phyloP scores from a whole-genome alignment of 2,329 filamentous ascomycete species.

The Pestalotiopsis sp. region DNA sequence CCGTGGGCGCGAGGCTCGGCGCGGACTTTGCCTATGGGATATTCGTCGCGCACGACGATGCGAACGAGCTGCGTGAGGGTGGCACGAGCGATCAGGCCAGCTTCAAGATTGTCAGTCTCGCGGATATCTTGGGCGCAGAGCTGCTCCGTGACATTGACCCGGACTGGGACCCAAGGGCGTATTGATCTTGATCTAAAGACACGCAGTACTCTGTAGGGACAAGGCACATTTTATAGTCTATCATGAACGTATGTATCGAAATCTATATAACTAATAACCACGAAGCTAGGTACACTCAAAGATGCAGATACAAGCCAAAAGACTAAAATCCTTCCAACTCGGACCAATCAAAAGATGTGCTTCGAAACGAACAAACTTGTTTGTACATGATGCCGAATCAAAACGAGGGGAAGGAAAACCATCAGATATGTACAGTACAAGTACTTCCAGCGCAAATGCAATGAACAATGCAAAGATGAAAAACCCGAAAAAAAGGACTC shows the following conservation, averaged over 20 bases:
- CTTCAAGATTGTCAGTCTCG: conserved; percentile 51
- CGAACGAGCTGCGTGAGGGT: conserved; percentile 50
- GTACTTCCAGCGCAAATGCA: conserved; percentile 6
- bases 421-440: conserved; percentile 3
- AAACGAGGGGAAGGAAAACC: not conserved
- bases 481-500: not conserved
- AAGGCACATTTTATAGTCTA: not conserved
- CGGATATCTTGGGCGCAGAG: conserved; percentile 39
- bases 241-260: not conserved
- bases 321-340: not conserved
- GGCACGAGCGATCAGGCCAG: conserved; percentile 49
- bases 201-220: too few relatives aligned
- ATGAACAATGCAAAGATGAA: not conserved
- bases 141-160: conserved; percentile 38
- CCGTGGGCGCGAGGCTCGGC: conserved; percentile 46
- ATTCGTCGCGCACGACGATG: conserved; percentile 56
- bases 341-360: not conserved
- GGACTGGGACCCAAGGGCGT: conserved; percentile 42
- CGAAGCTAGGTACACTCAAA: not conserved
- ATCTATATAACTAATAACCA: conserved; percentile 7
- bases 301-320: not conserved
- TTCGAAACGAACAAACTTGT: not conserved
- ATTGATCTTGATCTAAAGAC: not conserved
- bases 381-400: conserved; percentile 1
- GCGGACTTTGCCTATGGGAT: conserved; percentile 45